These are phyloP conservation scores for Tricholoma matsutake DNA, from an alignment of 768 basidiomycete genomes.

Conservation along the genomic window DNA sequence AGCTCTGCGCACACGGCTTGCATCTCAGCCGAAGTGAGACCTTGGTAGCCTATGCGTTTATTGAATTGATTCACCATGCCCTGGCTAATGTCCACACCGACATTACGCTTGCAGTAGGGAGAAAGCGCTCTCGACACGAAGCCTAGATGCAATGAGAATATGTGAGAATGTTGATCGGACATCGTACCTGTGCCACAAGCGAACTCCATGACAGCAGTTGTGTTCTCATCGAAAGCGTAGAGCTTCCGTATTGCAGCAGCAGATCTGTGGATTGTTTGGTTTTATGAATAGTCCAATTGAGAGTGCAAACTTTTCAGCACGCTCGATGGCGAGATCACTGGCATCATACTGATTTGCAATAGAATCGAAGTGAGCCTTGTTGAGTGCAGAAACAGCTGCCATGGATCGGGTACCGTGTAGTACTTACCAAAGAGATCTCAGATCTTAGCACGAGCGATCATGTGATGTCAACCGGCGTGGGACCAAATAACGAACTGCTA, in stretches of 20 bases:
- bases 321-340: conserved; percentile 7
- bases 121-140: conserved; percentile 60
- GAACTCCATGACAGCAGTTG: conserved; percentile 65
- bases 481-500: too few relatives aligned
- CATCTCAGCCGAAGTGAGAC: conserved; percentile 65
- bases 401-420: too few relatives aligned
- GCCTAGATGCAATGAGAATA: conserved; percentile 36
- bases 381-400: conserved; percentile 14
- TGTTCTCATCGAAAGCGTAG: conserved; percentile 51
- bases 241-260: conserved; percentile 35
- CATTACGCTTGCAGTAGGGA: conserved; percentile 54
- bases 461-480: too few relatives aligned
- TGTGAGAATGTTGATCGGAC: not conserved
- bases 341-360: conserved; percentile 16
- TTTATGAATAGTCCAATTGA: not conserved
- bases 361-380: conserved; percentile 15
- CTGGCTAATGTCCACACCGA: conserved; percentile 78
- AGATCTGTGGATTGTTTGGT: conserved; percentile 20
- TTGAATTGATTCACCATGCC: conserved; percentile 69
- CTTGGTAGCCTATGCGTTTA: conserved; percentile 51
- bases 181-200: conserved; percentile 68
- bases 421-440: too few relatives aligned
- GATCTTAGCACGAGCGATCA: too few relatives aligned
- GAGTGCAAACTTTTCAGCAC: conserved; percentile 11
- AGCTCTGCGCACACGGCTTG: conserved; percentile 52